Conservation (phyloP, 2,329 filamentous ascomycete genomes). For the Didymella pomorum region DNA sequence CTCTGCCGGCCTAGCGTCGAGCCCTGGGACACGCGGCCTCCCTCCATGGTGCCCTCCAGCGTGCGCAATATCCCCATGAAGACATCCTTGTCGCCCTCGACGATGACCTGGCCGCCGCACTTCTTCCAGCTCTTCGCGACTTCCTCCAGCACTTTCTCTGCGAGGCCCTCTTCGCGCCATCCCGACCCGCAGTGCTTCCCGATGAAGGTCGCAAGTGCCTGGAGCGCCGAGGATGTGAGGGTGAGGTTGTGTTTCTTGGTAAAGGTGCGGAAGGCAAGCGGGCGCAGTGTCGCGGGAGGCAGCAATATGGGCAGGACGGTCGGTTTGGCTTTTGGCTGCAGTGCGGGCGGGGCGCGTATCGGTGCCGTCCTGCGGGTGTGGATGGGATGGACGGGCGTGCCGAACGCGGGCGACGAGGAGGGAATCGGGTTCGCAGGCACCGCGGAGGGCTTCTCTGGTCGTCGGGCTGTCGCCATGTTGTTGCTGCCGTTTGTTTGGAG, state of each 20-base stretch:
- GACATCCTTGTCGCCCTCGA: conserved; percentile 75
- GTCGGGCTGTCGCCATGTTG: conserved; percentile 41
- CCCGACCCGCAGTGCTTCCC: conserved; percentile 92
- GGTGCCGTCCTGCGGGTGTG: conserved; percentile 59
- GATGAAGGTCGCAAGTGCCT: conserved; percentile 86
- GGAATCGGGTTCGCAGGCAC: conserved; percentile 68
- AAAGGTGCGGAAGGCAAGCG: conserved; percentile 92
- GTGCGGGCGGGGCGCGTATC: conserved; percentile 55
- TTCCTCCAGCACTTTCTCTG: conserved; percentile 91
- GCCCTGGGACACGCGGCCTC: conserved; percentile 71
- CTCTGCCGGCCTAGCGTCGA: conserved; percentile 68
- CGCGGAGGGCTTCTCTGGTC: conserved; percentile 43
- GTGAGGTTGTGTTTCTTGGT: conserved; percentile 98
- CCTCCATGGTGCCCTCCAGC: conserved; percentile 86
- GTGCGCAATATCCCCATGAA: conserved; percentile 84
- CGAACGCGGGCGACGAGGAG: conserved; percentile 90
- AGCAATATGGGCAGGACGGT: conserved; percentile 88
- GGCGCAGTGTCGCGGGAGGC: conserved; percentile 83
- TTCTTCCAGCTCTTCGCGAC: conserved; percentile 92
- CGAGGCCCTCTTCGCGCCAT: conserved; percentile 95
- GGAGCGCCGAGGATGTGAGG: conserved; percentile 84
- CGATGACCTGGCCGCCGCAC: conserved; percentile 85
- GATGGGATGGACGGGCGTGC: conserved; percentile 82
- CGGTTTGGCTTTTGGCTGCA: conserved; percentile 61
- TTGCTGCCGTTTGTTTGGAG: background rate